Percentiles rank a stretch among this genome's conserved stretches.
Conservation (phyloP, 768 basidiomycete genomes). For the Boletus sp. region DNA sequence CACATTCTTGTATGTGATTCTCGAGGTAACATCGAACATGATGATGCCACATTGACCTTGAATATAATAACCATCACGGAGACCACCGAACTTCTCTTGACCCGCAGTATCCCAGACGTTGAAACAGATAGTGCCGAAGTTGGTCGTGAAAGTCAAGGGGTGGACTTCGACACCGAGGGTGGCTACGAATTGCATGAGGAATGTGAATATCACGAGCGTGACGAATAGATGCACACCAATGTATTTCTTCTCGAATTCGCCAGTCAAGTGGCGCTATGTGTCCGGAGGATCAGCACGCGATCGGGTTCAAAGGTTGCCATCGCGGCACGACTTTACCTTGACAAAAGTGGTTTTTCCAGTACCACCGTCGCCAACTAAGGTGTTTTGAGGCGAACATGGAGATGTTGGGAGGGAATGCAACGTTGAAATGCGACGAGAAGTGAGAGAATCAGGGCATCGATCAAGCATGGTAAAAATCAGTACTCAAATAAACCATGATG, state of each 20-base stretch:
- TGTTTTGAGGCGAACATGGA: neutral
- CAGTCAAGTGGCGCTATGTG: slow-evolving; percentile 90
- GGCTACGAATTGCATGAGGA: slow-evolving; percentile 49
- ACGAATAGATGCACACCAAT: slow-evolving; percentile 62
- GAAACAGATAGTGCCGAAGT: slow-evolving; percentile 98
- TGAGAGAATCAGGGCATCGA: slow-evolving; percentile 45
- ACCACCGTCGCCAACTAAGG: slow-evolving; percentile 89
- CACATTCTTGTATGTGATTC: slow-evolving; percentile 99
- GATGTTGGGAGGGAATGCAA: slow-evolving; percentile 1
- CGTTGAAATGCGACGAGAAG: slow-evolving; percentile 11
- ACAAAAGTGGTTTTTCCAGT: slow-evolving; percentile 99
- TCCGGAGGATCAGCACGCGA: slow-evolving; percentile 56
- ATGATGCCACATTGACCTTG: slow-evolving; percentile 99
- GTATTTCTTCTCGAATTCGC: slow-evolving; percentile 99
- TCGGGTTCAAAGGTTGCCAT: slow-evolving; percentile 32
- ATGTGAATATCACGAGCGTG: slow-evolving; percentile 12
- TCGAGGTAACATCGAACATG: slow-evolving; percentile 99
- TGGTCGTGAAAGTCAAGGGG: slow-evolving; percentile 93
- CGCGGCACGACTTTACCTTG: slow-evolving; percentile 59
- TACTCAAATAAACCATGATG: slow-evolving; percentile 9
- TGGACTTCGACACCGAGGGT: slow-evolving; percentile 99
- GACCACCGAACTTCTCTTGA: slow-evolving; percentile 99
- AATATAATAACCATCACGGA: slow-evolving; percentile 95
- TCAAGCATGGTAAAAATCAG: slow-evolving; percentile 40
- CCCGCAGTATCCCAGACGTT: slow-evolving; percentile 99